A percentile compares a stretch with the other conserved stretches of the same genome.
phyloP scores from a whole-genome alignment of 2,329 filamentous ascomycete species.

The Fonsecaea monophora region DNA sequence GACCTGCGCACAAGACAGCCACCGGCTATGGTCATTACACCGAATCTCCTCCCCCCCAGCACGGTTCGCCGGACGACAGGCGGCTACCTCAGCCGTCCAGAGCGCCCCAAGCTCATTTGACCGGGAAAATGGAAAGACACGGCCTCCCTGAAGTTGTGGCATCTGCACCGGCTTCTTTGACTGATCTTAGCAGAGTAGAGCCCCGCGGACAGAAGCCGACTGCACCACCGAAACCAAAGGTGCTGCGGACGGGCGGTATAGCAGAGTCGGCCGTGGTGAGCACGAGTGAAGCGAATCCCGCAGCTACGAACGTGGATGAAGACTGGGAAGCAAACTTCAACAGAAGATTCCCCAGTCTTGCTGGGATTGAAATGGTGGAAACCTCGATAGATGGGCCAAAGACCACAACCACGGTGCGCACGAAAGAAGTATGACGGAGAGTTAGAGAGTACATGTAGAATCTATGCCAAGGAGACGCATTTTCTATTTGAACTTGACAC shows the following conservation, averaged over 20 bases:
- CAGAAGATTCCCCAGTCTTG: conserved; percentile 84
- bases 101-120: conserved; percentile 2
- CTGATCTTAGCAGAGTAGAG: conserved; percentile 23
- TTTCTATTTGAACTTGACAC: neutral
- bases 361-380: conserved; percentile 87
- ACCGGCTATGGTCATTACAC: conserved; percentile 91
- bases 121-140: conserved; percentile 9
- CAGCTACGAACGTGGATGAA: conserved; percentile 53
- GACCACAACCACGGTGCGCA: conserved; percentile 46
- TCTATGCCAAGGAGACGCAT: conserved; percentile 1
- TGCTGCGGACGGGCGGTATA: conserved; percentile 60
- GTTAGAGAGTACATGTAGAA: conserved; percentile 26
- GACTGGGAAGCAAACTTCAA: conserved; percentile 75
- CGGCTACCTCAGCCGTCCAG: conserved; percentile 44
- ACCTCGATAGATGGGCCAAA: conserved; percentile 60
- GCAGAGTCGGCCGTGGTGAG: conserved; percentile 40
- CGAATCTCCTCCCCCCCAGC: conserved; percentile 53
- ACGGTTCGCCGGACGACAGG: conserved; percentile 43
- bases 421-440: conserved; percentile 47
- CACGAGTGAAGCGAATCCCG: conserved; percentile 40
- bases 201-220: conserved; percentile 51
- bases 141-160: conserved; percentile 19
- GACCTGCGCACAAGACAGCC: conserved; percentile 71
- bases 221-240: conserved; percentile 67
- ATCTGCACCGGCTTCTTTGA: conserved; percentile 35